Conservation (phyloP, 2,329 filamentous ascomycete species). For the Penicillium sp. region DNA sequence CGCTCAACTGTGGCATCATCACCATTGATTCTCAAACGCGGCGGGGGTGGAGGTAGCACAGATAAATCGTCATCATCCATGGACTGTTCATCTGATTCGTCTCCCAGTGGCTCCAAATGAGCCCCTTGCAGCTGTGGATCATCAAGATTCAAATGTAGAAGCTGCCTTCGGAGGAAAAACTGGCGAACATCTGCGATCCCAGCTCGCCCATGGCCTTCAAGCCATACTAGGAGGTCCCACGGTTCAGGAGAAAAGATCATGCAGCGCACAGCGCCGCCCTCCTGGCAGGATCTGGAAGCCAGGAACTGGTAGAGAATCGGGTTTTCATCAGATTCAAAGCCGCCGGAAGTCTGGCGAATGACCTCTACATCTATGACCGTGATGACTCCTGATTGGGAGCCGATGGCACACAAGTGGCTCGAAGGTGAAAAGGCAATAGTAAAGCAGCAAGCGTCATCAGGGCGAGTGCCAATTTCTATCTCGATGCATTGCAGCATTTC, state of each 20-base stretch:
- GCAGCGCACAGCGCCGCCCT: constrained; percentile 77
- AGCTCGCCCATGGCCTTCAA: constrained; percentile 69
- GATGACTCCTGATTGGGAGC: constrained; percentile 51
- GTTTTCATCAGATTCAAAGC: constrained; percentile 32
- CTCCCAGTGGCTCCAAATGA: constrained; percentile 30
- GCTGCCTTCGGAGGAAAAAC: constrained; percentile 46
- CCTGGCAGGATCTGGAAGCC: constrained; percentile 70
- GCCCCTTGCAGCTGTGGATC: constrained; percentile 36
- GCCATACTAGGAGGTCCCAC: constrained; percentile 89
- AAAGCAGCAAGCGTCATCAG: constrained; percentile 48
- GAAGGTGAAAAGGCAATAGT: constrained; percentile 51
- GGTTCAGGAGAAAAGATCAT: constrained; percentile 91
- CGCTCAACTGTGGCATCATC: constrained; percentile 24
- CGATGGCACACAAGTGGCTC: constrained; percentile 50
- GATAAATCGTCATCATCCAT: constrained; percentile 23
- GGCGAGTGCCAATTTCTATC: constrained; percentile 41
- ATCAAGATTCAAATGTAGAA: constrained; percentile 38
- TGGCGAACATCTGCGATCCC: constrained; percentile 50
- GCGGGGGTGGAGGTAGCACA: constrained; percentile 23
- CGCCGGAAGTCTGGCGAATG: constrained; percentile 25
- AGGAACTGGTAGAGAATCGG: constrained; percentile 70
- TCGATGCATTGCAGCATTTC: constrained; percentile 38
- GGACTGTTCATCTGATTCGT: constrained; percentile 25
- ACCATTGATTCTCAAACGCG: constrained; percentile 21
- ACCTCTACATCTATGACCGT: constrained; percentile 45